A percentile compares a stretch with the other conserved stretches of the same genome.
phyloP scores from a whole-genome alignment of 176 grass and related monocot genomes.

The Alloteropsis semialata region DNA sequence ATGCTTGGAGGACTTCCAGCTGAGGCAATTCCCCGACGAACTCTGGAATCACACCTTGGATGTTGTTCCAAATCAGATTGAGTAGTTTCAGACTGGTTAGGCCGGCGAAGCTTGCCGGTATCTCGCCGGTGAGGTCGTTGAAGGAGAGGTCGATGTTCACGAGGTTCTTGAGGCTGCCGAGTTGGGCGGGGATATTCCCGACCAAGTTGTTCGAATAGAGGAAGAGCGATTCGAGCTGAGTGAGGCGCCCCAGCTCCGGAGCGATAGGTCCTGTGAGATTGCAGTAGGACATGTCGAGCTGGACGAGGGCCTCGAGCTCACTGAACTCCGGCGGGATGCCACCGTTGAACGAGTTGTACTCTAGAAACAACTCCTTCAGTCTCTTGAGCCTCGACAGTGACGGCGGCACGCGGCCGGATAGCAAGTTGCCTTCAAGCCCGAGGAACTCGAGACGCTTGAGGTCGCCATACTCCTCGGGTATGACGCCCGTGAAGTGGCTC shows the following conservation, averaged over 20 bases:
- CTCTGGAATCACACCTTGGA: slow-evolving; percentile 52
- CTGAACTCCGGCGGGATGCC: slow-evolving; percentile 57
- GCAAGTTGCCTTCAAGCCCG: slow-evolving; percentile 45
- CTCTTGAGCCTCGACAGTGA: slow-evolving; percentile 30
- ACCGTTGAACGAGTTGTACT: slow-evolving; percentile 56
- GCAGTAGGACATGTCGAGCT: slow-evolving; percentile 33
- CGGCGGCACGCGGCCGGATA: slow-evolving; percentile 44
- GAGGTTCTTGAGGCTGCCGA: slow-evolving; percentile 40
- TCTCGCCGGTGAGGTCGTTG: slow-evolving; percentile 66
- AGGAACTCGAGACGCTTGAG: slow-evolving; percentile 54
- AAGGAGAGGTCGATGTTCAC: slow-evolving; percentile 56
- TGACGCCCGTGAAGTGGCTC: slow-evolving; percentile 56
- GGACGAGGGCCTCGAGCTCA: slow-evolving; percentile 16
- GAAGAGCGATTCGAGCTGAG: slow-evolving; percentile 21
- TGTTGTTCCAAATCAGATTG: slow-evolving; percentile 52
- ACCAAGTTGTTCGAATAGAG: slow-evolving; percentile 36
- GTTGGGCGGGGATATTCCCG: slow-evolving; percentile 39
- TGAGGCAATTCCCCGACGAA: slow-evolving; percentile 43
- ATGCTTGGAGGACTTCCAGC: slow-evolving; percentile 58
- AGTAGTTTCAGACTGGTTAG: slow-evolving; percentile 42
- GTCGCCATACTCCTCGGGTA: slow-evolving; percentile 43
- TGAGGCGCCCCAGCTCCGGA: slow-evolving; percentile 27
- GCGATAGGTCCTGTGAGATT: slow-evolving; percentile 38
- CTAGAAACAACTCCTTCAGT: slow-evolving; percentile 40
- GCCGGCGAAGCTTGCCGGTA: slow-evolving; percentile 38